phyloP scores from a whole-genome alignment of 352 stramenopile genomes.

The Phytophthora idaei region DNA sequence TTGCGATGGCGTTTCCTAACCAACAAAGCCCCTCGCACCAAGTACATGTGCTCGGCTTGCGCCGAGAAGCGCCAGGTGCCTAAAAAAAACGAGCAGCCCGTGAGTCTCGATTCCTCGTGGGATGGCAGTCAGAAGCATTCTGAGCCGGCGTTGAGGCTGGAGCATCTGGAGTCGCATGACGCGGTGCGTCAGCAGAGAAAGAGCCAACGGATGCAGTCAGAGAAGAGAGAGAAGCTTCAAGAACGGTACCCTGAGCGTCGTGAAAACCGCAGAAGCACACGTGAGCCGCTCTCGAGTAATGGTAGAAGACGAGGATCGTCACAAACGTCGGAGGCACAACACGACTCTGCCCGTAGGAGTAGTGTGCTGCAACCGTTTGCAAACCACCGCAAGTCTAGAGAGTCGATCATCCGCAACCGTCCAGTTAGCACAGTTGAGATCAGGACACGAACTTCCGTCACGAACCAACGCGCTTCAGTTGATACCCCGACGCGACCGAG shows the following conservation, averaged over 20 bases:
- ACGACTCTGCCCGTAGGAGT: conserved; percentile 4
- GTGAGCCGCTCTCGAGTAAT: conserved; percentile 9
- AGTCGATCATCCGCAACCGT: conserved; percentile 14
- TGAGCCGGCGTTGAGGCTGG: conserved; percentile 12
- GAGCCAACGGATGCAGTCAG: not conserved
- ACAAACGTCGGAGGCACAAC: conserved; percentile 4
- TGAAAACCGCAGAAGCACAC: conserved; percentile 8
- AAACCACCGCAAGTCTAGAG: conserved; percentile 26
- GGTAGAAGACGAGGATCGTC: conserved; percentile 19
- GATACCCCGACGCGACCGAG: conserved; percentile 14
- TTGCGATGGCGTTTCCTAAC: conserved; percentile 35
- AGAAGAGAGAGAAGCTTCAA: conserved; percentile 28
- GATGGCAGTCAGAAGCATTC: conserved; percentile 10
- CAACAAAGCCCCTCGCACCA: conserved; percentile 25
- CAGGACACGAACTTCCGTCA: not conserved
- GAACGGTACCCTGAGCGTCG: conserved; percentile 1
- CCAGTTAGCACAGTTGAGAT: conserved; percentile 14
- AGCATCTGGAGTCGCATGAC: conserved; percentile 24
- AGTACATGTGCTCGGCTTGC: conserved; percentile 31
- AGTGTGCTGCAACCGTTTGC: conserved; percentile 22
- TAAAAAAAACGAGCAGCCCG: conserved; percentile 3
- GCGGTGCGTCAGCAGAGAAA: conserved; percentile 7
- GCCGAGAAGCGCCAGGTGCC: conserved; percentile 28
- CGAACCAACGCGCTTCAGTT: conserved; percentile 17
- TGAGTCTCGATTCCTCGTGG: conserved; percentile 24